Conservation (phyloP, 768 basidiomycete genomes). For the Mycena crocata region DNA sequence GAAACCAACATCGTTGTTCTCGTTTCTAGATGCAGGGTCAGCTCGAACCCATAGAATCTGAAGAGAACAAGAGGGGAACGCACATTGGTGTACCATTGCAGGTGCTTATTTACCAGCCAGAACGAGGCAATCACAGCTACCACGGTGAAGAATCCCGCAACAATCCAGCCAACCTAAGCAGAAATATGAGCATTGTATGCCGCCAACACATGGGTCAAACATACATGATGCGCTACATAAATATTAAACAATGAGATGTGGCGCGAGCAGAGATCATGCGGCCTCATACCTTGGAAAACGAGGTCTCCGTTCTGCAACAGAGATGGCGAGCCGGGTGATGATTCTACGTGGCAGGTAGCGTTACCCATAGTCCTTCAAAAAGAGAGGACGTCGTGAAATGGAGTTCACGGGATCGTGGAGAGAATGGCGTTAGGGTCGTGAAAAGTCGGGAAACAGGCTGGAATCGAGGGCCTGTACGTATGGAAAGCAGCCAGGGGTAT, state of each 20-base stretch:
- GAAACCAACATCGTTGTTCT: slow-evolving; percentile 71
- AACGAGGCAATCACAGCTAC: slow-evolving; percentile 67
- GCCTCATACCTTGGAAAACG: slow-evolving; percentile 65
- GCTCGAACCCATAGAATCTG: background rate
- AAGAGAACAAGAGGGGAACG: slow-evolving; percentile 36
- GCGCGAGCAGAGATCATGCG: background rate
- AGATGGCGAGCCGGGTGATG: slow-evolving; percentile 61
- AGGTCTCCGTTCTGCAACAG: slow-evolving; percentile 72
- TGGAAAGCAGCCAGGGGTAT: background rate
- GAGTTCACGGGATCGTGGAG: background rate
- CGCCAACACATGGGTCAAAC: slow-evolving; percentile 11
- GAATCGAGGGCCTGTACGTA: too few relatives aligned
- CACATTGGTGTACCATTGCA: slow-evolving; percentile 79
- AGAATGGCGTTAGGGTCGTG: slow-evolving; percentile 19
- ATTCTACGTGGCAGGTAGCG: slow-evolving; percentile 46
- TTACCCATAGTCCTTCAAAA: slow-evolving; percentile 3
- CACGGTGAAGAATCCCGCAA: slow-evolving; percentile 69
- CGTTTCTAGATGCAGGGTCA: slow-evolving; percentile 58
- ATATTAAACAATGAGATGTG: slow-evolving; percentile 10
- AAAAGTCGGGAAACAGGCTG: background rate
- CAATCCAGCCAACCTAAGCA: slow-evolving; percentile 74
- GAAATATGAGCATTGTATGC: slow-evolving; percentile 7
- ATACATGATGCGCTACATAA: slow-evolving; percentile 71
- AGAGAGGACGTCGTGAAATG: slow-evolving; percentile 8
- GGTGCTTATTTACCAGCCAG: slow-evolving; percentile 82